Evolutionary conservation across 2,329 filamentous ascomycete genomes (phyloP), one percentile per base, ranked within the genome.

Genomic region (Fusarium fujikuroi): DNA sequence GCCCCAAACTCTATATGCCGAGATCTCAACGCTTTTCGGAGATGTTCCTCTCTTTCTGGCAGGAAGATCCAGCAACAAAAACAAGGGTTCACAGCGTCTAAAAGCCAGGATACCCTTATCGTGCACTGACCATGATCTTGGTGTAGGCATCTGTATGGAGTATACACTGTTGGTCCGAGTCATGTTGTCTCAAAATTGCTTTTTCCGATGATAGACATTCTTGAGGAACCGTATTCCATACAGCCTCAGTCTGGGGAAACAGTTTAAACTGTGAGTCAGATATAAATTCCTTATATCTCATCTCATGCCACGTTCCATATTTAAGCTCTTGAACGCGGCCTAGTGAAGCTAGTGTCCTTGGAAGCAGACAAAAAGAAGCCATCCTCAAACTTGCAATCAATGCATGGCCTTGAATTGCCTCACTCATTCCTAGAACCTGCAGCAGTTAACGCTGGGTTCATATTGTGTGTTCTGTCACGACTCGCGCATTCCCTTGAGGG

Each of bases 211-310:
- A 68, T 67, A 62, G 65, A 74, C 64, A 65, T 60, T 63, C 47
- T 70, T 66, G 56, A 73, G 60, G 39, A 69, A 60, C 49, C 56
- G 32, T 67, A 49, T 66, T 73, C 50, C 46, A 64, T 72, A 50
- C 49, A 66, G 50, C 61, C 60, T 71, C 66, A 69, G 61, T 77
- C 72, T 75, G 75, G 73, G 75, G 75, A 73, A 69, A 49, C 49
- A 69, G n/a, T 46, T 63, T 49, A 52, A 64, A 39, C 60, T 36
- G 52, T 66, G 72, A 66, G 59, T 64, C 39, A 49, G 54, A n/a
- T 53, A 52, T 56, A 57, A 66, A 67, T 70, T 75, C 61, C 60
- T 72, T 56, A 21, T 60, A 56, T 69, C 60, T 60, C 60, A 66
- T 61, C 64, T 70, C 67, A 70, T 66, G 66, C 62, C 60, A 63